Conservation (phyloP, 2,329 filamentous ascomycete species). For the Coleophoma eucalyptorum region DNA sequence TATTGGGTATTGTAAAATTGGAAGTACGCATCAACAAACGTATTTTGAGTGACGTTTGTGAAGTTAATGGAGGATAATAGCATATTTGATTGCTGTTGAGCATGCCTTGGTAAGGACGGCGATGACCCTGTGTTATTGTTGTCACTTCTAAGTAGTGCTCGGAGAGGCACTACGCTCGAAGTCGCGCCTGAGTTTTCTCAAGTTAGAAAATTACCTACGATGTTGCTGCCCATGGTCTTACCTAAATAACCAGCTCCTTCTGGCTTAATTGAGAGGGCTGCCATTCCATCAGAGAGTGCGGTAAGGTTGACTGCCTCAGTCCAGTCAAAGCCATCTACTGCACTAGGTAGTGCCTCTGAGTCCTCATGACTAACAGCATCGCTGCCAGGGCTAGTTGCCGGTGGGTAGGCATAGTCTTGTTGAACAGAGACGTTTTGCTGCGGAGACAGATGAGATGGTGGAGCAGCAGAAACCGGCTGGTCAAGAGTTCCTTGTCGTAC, state of each 20-base stretch:
- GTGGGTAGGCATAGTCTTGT: background rate
- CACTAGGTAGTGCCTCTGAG: conserved; percentile 10
- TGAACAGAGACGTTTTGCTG: background rate
- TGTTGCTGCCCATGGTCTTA: background rate
- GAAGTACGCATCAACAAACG: conserved; percentile 15
- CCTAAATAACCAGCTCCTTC: conserved; percentile 30
- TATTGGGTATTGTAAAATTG: conserved; percentile 12
- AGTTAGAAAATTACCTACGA: background rate
- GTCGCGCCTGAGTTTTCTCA: conserved; percentile 6
- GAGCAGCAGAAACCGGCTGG: background rate
- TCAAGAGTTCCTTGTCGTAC: background rate
- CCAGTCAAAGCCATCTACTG: conserved; percentile 18
- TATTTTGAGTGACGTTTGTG: background rate
- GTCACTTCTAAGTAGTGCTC: background rate
- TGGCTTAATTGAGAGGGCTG: conserved; percentile 30
- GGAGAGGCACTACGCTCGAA: conserved; percentile 9
- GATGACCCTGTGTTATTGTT: background rate
- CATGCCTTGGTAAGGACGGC: background rate
- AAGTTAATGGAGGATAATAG: background rate
- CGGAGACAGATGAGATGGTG: background rate
- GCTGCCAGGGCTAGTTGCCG: background rate
- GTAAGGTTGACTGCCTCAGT: conserved; percentile 7
- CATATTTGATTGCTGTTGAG: background rate
- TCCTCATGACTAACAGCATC: background rate
- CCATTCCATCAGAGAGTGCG: conserved; percentile 28